Conservation (phyloP, 805 yeast species). For the Kodamaea neixiangensis region DNA sequence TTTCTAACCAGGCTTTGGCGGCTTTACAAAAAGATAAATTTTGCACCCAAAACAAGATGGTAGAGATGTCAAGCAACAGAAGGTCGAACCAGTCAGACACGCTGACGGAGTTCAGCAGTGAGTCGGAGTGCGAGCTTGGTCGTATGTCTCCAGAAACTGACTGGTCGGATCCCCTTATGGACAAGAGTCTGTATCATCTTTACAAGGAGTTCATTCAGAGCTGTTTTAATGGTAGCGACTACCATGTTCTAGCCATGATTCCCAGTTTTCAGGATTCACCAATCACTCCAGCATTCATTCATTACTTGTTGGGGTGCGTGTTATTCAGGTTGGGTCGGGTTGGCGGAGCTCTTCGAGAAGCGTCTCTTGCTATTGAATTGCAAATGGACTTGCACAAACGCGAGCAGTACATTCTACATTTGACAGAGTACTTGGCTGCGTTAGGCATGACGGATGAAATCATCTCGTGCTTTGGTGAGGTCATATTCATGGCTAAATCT, state of each 20-base stretch:
- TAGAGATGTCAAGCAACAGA: neutral
- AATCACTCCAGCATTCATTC: slow-evolving; percentile 6
- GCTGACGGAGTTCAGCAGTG: neutral
- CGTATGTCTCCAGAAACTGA: neutral
- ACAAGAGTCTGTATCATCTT: neutral
- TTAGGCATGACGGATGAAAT: slow-evolving; percentile 16
- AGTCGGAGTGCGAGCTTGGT: neutral
- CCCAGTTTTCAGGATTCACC: slow-evolving; percentile 8
- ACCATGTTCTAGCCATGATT: slow-evolving; percentile 19
- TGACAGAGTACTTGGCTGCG: slow-evolving; percentile 19
- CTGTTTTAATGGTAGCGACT: slow-evolving; percentile 16
- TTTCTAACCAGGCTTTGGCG: neutral
- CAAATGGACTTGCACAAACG: slow-evolving; percentile 17
- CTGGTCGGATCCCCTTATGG: slow-evolving; percentile 3
- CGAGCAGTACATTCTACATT: slow-evolving; percentile 16
- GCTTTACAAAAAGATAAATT: slow-evolving; percentile 1
- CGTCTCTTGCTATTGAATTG: slow-evolving; percentile 27
- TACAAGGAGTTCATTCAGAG: slow-evolving; percentile 8
- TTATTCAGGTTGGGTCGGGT: slow-evolving; percentile 26
- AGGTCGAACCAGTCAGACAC: neutral
- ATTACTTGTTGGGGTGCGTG: slow-evolving; percentile 12
- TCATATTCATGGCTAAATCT: slow-evolving; percentile 10
- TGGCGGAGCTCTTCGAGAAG: slow-evolving; percentile 25
- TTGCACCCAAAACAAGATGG: slow-evolving; percentile 4
- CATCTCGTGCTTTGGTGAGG: slow-evolving; percentile 16